These are phyloP conservation scores for Leishmania lainsoni DNA, from an alignment of 208 protist species.

Conservation along the genomic window DNA sequence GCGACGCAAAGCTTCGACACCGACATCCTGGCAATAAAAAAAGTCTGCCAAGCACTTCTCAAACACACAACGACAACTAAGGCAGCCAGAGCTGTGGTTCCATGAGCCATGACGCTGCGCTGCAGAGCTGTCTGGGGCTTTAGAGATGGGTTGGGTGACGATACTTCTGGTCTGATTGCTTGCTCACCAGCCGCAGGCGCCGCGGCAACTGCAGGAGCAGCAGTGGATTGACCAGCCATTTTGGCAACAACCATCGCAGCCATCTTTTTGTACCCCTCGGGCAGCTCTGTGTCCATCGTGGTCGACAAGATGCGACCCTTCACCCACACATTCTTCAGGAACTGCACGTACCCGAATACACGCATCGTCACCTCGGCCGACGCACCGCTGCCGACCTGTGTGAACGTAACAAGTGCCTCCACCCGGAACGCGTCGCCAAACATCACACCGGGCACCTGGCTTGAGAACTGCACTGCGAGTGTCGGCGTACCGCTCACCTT, in stretches of 20 bases:
- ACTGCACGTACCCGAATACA: constrained; percentile 55
- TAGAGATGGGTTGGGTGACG: neutral
- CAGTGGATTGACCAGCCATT: constrained; percentile 15
- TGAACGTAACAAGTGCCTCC: constrained; percentile 51
- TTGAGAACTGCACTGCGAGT: constrained; percentile 66
- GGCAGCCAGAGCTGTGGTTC: constrained; percentile 15
- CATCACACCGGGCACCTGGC: constrained; percentile 60
- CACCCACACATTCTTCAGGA: constrained; percentile 56
- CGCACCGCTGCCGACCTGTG: constrained; percentile 35
- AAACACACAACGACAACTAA: constrained; percentile 32
- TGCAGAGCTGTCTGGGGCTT: constrained; percentile 32
- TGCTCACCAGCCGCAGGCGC: neutral
- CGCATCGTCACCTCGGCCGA: constrained; percentile 30
- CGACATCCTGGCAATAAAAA: constrained; percentile 16
- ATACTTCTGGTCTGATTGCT: neutral
- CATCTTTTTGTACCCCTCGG: constrained; percentile 51
- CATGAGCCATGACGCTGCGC: constrained; percentile 31
- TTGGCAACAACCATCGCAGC: constrained; percentile 38
- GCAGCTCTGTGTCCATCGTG: constrained; percentile 48
- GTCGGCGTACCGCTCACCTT: constrained; percentile 52
- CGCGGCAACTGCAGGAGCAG: neutral
- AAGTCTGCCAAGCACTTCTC: constrained; percentile 27
- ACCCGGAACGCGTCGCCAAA: constrained; percentile 63
- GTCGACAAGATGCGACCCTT: constrained; percentile 46
- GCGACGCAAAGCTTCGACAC: constrained; percentile 4